phyloP scores from a whole-genome alignment of 1,284 basidiomycete species.

The Sanghuangporus baumii region DNA sequence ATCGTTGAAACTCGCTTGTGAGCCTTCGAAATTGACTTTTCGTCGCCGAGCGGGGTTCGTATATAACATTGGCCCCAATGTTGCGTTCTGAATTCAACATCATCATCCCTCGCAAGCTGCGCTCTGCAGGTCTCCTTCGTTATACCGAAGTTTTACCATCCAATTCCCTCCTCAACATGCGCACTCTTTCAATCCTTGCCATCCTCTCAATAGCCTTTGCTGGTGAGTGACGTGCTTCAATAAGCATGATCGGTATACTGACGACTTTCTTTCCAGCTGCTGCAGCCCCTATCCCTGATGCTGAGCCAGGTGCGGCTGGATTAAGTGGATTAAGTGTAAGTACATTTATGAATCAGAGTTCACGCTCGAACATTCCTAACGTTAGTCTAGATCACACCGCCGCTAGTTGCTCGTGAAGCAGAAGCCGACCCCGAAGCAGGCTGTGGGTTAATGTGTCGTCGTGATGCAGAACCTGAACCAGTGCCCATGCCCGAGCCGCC shows the following conservation, averaged over 20 bases:
- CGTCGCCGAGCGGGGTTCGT: neutral
- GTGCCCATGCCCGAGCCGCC: slow-evolving; percentile 8
- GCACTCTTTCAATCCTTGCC: slow-evolving; percentile 10
- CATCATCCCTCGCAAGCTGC: neutral
- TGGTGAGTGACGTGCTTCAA: neutral
- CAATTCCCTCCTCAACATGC: neutral
- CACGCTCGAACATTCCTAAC: neutral
- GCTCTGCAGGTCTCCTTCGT: neutral
- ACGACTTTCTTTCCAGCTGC: neutral
- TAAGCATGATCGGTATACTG: neutral
- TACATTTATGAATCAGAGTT: too few species aligned
- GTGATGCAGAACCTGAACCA: slow-evolving; percentile 12
- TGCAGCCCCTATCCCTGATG: slow-evolving; percentile 6
- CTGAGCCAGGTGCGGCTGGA: neutral
- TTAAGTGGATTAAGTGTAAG: too few species aligned
- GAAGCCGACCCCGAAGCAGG: slow-evolving; percentile 12
- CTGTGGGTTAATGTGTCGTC: neutral
- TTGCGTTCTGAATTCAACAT: neutral
- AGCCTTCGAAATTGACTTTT: neutral
- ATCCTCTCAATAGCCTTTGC: slow-evolving; percentile 4
- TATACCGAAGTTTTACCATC: neutral
- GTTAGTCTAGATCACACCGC: neutral
- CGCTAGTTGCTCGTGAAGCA: neutral
- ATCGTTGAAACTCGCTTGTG: slow-evolving; percentile 1
- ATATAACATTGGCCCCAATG: slow-evolving; percentile 2